Conservation (phyloP, 2,329 filamentous ascomycete species). For the Trichoderma sp. region DNA sequence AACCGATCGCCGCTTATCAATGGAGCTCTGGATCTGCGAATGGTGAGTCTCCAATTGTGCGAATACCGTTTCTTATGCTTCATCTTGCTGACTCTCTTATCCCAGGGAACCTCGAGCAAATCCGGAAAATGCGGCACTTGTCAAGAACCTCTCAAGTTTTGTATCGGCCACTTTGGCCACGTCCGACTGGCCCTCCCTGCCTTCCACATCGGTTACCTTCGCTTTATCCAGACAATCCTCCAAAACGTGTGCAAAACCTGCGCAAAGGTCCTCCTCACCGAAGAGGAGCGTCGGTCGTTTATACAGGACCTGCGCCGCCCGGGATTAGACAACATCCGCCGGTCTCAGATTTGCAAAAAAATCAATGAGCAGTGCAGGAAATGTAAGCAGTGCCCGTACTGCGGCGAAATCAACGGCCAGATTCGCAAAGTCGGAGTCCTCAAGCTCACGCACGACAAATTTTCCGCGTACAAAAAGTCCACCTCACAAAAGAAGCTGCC, state of each 20-base stretch:
- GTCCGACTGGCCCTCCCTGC: conserved; percentile 85
- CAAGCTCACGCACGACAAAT: conserved; percentile 93
- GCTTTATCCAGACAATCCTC: conserved; percentile 85
- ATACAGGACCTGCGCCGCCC: conserved; percentile 78
- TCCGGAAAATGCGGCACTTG: conserved; percentile 77
- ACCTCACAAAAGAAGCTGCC: conserved; percentile 80
- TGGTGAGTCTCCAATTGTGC: conserved; percentile 44
- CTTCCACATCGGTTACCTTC: conserved; percentile 95
- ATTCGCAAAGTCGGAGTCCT: conserved; percentile 91
- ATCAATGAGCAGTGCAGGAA: conserved; percentile 91
- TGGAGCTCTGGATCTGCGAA: conserved; percentile 81
- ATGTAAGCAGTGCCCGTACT: conserved; percentile 75
- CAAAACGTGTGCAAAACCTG: conserved; percentile 97
- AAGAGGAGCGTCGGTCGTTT: conserved; percentile 72
- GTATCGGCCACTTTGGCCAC: conserved; percentile 94
- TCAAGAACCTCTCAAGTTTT: conserved; percentile 73
- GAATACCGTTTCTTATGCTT: accelerated
- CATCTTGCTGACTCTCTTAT: neutral
- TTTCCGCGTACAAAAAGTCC: conserved; percentile 81
- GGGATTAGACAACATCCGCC: conserved; percentile 75
- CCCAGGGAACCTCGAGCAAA: conserved; percentile 79
- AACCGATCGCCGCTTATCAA: conserved; percentile 72
- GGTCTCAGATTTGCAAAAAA: conserved; percentile 78
- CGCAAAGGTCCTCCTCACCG: conserved; percentile 75
- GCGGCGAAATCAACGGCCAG: conserved; percentile 78